Conservation (phyloP, 1,284 basidiomycete species). For the Leccinum pachyderme region DNA sequence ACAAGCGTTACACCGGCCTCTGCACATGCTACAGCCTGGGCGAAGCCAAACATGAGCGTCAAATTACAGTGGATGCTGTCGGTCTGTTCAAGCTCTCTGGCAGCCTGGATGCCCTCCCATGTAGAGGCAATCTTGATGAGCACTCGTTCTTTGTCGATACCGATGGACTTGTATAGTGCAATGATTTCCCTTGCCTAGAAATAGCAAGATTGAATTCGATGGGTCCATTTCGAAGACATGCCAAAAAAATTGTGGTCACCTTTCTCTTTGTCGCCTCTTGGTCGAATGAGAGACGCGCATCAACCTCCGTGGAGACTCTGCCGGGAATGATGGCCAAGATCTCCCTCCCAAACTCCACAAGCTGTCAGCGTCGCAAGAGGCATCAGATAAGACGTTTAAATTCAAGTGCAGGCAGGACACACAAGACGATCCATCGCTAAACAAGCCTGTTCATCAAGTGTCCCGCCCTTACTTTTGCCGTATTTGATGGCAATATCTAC, state of each 20-base stretch:
- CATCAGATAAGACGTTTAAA: background rate
- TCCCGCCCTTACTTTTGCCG: conserved; percentile 79
- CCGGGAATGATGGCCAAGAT: conserved; percentile 95
- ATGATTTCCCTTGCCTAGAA: conserved; percentile 86
- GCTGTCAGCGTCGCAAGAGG: conserved; percentile 40
- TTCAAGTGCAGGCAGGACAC: conserved; percentile 7
- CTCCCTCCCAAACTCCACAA: conserved; percentile 94
- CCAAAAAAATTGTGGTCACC: conserved; percentile 35
- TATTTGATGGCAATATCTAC: conserved; percentile 82
- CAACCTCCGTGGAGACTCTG: conserved; percentile 97
- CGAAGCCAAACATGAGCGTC: conserved; percentile 96
- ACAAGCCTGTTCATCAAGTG: conserved; percentile 68
- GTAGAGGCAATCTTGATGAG: conserved; percentile 99
- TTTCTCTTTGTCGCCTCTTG: conserved; percentile 87
- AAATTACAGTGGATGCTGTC: conserved; percentile 97
- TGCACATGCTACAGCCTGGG: conserved; percentile 96
- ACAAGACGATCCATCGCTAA: conserved; percentile 88
- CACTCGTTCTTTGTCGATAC: conserved; percentile 88
- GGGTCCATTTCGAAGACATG: background rate
- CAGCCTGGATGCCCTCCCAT: conserved; percentile 99
- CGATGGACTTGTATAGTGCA: conserved; percentile 86
- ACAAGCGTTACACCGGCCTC: conserved; percentile 97
- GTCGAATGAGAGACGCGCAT: conserved; percentile 94
- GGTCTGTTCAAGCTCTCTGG: conserved; percentile 89
- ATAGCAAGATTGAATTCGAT: background rate